Base-by-base conservation (phyloP, 2,329 filamentous ascomycete species). In the Clonostachys rosea region DNA sequence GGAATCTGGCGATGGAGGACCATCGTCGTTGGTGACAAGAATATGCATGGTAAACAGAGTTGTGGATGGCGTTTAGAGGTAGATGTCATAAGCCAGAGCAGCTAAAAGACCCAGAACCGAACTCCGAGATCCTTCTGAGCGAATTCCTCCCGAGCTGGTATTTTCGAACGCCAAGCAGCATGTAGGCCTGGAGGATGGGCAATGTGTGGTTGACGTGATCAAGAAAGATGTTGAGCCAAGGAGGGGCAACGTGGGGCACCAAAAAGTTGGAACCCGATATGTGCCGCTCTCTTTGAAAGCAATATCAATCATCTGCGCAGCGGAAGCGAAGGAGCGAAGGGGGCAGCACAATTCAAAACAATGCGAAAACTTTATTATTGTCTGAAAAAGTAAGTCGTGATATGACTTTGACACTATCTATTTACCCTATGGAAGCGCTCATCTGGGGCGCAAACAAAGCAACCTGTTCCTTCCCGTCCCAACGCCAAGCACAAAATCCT, bases 21-120 rank as follows among this genome's bases (percentile, higher is more conserved):
- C 88, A 69, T 92, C 88, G 61, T 92, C 88, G 71, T 92, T 92
- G 55, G 83, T 82, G 47, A 87, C 71, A 56, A 83, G 76, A 56
- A 83, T 83, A 58, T 83, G 79, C 79, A 83, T 83, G 49, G 59
- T 68, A 52, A 30, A 30, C 24, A 30, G 4, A 30, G 24, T 30
- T 5, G 24, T 3, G 24, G 24, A 10, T 30, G 9, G 24, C 24
- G 24, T 30, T 30, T 30, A 9, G 24, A 30, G 24, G 24, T 2
- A 30, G 24, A 30, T 30, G 24, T 30, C 24, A 30, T 10, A 30
- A 30, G 10, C 8, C 4, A 10, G 24, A 30, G 24, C 24, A 5
- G 24, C 9, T 30, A 8, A 10, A 30, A 30, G 24, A 30, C 24
- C 24, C 24, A 30, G 9, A 30, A 30, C 24, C 24, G 9, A 30